These are phyloP conservation scores for Aspergillus arachidicola DNA, from an alignment of 2,329 filamentous ascomycete species.

Conservation along the genomic window DNA sequence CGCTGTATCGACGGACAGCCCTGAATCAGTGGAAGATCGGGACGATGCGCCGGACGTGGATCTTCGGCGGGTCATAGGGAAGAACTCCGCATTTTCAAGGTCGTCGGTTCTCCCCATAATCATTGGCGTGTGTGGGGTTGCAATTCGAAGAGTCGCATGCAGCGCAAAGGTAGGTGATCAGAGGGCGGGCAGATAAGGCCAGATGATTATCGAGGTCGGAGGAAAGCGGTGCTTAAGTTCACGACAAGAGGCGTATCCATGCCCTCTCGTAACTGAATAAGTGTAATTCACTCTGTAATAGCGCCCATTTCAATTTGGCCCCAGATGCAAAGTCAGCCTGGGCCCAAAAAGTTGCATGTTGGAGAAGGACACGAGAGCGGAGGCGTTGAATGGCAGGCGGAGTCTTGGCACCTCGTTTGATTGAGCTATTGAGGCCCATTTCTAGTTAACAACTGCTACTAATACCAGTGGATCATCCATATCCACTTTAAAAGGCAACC, in stretches of 20 bases:
- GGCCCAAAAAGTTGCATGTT: neutral
- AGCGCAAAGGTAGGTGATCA: constrained; percentile 1
- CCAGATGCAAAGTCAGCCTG: neutral
- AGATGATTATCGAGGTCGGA: neutral
- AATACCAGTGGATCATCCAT: neutral
- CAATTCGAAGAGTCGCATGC: constrained; percentile 6
- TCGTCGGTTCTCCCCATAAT: constrained; percentile 31
- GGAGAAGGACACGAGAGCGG: neutral
- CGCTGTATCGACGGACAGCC: constrained; percentile 36
- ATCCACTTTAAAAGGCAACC: neutral
- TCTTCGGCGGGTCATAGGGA: constrained; percentile 30
- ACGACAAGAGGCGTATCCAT: neutral
- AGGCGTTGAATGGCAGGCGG: neutral
- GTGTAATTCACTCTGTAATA: neutral
- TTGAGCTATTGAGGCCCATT: neutral
- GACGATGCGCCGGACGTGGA: constrained; percentile 29
- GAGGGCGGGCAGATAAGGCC: constrained; percentile 2
- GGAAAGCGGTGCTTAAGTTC: neutral
- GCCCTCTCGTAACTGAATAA: neutral
- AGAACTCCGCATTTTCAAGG: constrained; percentile 28
- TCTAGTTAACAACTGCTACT: neutral
- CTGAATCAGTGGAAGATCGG: constrained; percentile 36
- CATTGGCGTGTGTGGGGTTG: constrained; percentile 9
- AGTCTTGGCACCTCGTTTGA: neutral
- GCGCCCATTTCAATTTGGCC: neutral